phyloP scores from a whole-genome alignment of 306 rosid species.

The Vachellia pachyceras region DNA sequence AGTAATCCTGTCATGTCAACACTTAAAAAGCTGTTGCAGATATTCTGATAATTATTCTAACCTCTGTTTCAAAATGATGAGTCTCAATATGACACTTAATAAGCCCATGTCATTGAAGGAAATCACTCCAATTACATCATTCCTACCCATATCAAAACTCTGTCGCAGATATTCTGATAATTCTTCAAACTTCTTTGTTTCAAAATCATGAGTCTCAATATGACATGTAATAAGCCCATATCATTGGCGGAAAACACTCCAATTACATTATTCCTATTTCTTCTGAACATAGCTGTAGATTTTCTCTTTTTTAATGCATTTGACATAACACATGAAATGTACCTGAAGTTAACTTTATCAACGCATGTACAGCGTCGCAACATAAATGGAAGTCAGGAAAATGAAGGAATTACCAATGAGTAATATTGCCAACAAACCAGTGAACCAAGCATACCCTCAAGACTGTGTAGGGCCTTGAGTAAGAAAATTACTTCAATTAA shows the following conservation, averaged over 20 bases:
- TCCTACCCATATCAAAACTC: background rate
- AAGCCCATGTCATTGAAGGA: background rate
- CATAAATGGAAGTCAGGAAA: background rate
- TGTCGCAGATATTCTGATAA: background rate
- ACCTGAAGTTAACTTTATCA: background rate
- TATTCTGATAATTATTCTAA: background rate
- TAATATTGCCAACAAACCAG: no score
- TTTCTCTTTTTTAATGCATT: background rate
- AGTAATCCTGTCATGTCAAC: background rate
- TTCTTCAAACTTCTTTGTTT: background rate
- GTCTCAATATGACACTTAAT: background rate
- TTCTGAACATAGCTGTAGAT: background rate
- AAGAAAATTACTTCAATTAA: background rate
- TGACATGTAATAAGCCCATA: background rate
- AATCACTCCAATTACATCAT: background rate
- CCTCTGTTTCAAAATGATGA: background rate
- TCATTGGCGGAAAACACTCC: background rate
- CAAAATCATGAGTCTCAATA: background rate
- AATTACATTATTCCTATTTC: background rate
- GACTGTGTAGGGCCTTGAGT: background rate
- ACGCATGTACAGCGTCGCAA: background rate
- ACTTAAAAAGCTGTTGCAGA: background rate
- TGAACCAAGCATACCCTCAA: background rate
- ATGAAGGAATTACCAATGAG: background rate
- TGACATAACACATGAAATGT: background rate